Evolutionary conservation across 108 stramenopile species (phyloP), one percentile per base, ranked within the genome.

Genomic region (Aurantiochytrium sp.): DNA sequence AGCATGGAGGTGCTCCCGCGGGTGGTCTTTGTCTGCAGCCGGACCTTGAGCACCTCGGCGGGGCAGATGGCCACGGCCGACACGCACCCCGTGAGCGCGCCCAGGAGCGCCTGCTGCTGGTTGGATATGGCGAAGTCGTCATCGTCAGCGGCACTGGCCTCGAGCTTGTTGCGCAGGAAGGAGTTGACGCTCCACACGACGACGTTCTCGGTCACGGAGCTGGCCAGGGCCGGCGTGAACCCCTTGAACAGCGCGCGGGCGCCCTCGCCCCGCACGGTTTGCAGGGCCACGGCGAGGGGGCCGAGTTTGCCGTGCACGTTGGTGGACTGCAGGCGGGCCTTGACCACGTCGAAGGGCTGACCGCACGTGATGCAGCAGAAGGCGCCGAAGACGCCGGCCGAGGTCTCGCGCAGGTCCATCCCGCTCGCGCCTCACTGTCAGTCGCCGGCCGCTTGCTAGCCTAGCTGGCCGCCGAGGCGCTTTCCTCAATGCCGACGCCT

Each of bases 111-210:
- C 4, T 89, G 89, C 31, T 89, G 53, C 6, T 81, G 45, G 30
- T 81, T 81, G 10, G 42, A 21, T 3, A 88, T 27, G 3, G 34
- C 21, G 4, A 88, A 34, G 27, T 50, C 37, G 19, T 88, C 88
- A 12, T 85, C 88, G 22, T 1, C 30, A 4, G n/a, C 30, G 4
- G 5, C 37, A 39, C 36, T 24, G 32, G 19, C 59, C 36, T 52
- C 45, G 27, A 85, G 30, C 45, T 34, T 24, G 21, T 54, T 27
- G 34, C 86, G 21, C n/a, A 89, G 36, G 1, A 69, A 34, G 4
- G 85, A 85, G 4, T 89, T 89, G 30, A 85, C 86, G 42, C 30
- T 69, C 32, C 85, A 89, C 1, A 89, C 68, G 17, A 89, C 89
- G n/a, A 85, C 19, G 30, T 89, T 89, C 24, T 89, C 89, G 5